Evolutionary conservation across 257 asterid genomes (phyloP).

Genomic region (Gynochthodes officinalis): DNA sequence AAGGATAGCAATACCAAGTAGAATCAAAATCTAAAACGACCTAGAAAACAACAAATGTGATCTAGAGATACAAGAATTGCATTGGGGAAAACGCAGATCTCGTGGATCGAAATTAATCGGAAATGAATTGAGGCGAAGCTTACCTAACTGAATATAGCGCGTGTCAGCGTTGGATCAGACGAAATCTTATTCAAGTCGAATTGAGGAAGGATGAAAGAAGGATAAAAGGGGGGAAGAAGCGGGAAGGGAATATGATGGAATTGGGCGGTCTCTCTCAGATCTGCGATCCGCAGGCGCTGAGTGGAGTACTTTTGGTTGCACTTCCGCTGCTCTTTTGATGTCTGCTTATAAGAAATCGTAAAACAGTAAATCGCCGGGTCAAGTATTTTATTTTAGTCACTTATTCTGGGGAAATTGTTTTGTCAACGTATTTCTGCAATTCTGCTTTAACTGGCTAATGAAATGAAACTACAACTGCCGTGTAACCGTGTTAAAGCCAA

Average conservation of each 20-base stretch:
- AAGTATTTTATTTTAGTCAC: neutral
- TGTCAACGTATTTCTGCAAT: too few relatives aligned
- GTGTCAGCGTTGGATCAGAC: neutral
- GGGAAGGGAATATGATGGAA: neutral
- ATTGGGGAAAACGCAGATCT: slow-evolving; percentile 13
- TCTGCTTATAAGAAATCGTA: neutral
- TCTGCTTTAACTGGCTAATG: too few relatives aligned
- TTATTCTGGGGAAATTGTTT: too few relatives aligned
- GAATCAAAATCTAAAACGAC: neutral
- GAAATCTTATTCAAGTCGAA: neutral
- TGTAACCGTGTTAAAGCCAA: too few relatives aligned
- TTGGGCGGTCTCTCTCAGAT: slow-evolving; percentile 10
- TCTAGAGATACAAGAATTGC: neutral
- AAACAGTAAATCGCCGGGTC: neutral
- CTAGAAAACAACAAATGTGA: neutral
- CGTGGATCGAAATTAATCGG: slow-evolving; percentile 8
- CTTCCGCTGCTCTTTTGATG: neutral
- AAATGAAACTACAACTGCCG: too few relatives aligned
- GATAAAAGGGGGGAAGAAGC: neutral
- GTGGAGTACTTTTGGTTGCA: neutral
- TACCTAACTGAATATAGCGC: slow-evolving; percentile 8
- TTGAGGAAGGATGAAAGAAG: neutral
- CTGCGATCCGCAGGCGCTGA: slow-evolving; percentile 15
- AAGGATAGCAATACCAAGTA: neutral
- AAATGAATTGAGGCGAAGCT: neutral